Base-by-base conservation (phyloP, 1,139 yeast genomes). In the Debaryomyces psychrophilus region DNA sequence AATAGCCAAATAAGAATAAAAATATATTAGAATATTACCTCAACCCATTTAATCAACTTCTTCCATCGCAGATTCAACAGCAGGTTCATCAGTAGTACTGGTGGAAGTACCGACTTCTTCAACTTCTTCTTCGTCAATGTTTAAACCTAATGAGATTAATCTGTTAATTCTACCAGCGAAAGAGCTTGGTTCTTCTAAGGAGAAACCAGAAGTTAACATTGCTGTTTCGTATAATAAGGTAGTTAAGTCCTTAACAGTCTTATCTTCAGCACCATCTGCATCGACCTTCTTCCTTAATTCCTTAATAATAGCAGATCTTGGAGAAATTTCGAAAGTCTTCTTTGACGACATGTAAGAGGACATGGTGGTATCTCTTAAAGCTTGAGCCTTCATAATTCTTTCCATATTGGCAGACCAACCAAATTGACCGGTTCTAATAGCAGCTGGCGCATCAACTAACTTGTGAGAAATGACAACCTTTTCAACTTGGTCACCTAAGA, bases 371-470 rank as follows among this genome's bases (percentile, higher is more conserved):
- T 93, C 99, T 81, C 99, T 92, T 66, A 93, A 83, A 64, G 99
- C 99, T 82, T 93, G 99, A 55, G 99, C 99, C 83, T 93, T 93
- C 99, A 93, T 95, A 82, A 93, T 93, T 87, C 99, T 93, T 82
- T 93, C 99, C 99, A 95, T 95, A 83, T 93, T 93, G 65, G 99
- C 99, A 61, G 99, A 93, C 99, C 99, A 93, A 72, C 99, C 99
- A 73, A 93, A 93, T 81, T 93, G 99, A 64, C 97, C 98, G 61
- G 99, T 93, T 84, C 98, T 90, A 71, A 93, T 92, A 62, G 99
- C 99, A 73, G 99, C 99, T 73, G 99, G 99, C 49, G 99, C 95
- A 67, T 92, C 98, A 63, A 90, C 90, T 68, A 95, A 85, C 79
- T 90, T 90, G 81, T 92, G 95, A 58, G 99, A 92, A 59, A 95